Evolutionary conservation across 805 yeast species (phyloP), one percentile per base, ranked within the genome.

Genomic region (Kluyveromyces dobzhanskii): DNA sequence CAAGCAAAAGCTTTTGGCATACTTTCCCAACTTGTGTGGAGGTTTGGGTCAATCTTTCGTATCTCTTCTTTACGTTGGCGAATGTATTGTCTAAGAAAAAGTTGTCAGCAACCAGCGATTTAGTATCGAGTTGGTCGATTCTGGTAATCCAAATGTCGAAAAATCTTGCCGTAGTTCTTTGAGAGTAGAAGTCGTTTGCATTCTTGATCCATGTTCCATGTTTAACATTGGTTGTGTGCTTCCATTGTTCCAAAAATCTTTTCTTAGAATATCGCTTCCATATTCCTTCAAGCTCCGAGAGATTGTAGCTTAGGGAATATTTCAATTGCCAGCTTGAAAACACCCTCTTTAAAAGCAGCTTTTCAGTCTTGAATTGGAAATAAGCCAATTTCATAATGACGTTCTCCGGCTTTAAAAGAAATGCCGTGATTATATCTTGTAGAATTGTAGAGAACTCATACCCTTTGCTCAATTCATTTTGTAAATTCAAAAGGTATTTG

Each of bases 331-430:
- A 56, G 12, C 37, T 40, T 4, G 30, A 38, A 23, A 54, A 46
- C 19, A 28, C 19, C 26, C 43, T 44, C 13, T 36, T 34, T 9
- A 43, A 10, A 12, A 28, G 26, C 28, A 23, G 37, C 34, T 26
- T 43, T 11, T 36, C 32, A 16, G 30, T 30, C 9, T 47, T 39
- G 19, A 38, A 49, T 37, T 54, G 51, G 28, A 45, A 45, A 9
- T 39, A 35, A 3, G 57, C 50, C 27, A 56, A 35, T 39, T 42
- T 49, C 51, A 53, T 50, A 10, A 43, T 39, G 16, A 45, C 17
- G 39, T 48, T 56, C 19, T 47, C 45, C 3, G 63, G 63, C 4
- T 44, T 30, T 1, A 55, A 26, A n/a, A 56, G 36, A 30, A 57
- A 54, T 17, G 38, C 40, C 25, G 40, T 35, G 12, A 48, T 29